Conservation (phyloP, 148 eudicot species). For the Spergularia marina region DNA sequence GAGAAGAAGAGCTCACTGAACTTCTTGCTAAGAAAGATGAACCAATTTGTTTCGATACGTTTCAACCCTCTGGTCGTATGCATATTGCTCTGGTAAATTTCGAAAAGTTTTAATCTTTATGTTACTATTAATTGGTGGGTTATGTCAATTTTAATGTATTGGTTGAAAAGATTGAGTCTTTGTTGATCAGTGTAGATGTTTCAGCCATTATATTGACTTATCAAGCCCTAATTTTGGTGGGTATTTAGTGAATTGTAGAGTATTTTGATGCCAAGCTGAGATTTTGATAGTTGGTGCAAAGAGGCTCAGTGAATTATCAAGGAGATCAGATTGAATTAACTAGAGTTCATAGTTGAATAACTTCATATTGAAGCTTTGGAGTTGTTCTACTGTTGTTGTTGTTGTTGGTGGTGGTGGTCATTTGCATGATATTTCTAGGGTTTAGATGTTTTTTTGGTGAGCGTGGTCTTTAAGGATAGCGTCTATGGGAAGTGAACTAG, state of each 20-base stretch:
- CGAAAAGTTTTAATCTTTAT: not conserved
- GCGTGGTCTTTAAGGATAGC: too few species aligned
- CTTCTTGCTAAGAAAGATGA: conserved; percentile 32
- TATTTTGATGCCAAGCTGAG: not conserved
- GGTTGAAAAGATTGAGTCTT: conserved; percentile 6
- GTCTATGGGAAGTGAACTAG: too few species aligned
- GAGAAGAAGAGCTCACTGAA: conserved; percentile 36
- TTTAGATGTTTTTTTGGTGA: too few species aligned
- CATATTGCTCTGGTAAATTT: conserved; percentile 41
- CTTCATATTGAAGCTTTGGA: too few species aligned
- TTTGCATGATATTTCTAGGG: too few species aligned
- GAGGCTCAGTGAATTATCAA: not conserved
- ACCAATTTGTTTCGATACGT: conserved; percentile 46
- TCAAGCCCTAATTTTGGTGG: not conserved
- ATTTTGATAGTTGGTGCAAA: not conserved
- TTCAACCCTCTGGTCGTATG: conserved; percentile 52
- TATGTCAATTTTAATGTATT: not conserved
- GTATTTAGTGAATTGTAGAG: not conserved
- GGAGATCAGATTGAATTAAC: too few species aligned
- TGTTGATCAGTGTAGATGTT: not conserved
- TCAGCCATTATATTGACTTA: too few species aligned
- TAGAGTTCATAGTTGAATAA: not conserved
- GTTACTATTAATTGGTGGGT: not conserved
- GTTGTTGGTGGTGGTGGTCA: not conserved
- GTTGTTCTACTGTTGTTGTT: not conserved